Evolutionary conservation across 2,329 filamentous ascomycete species (phyloP).

Genomic region (Ploettnerulaceae sp.): DNA sequence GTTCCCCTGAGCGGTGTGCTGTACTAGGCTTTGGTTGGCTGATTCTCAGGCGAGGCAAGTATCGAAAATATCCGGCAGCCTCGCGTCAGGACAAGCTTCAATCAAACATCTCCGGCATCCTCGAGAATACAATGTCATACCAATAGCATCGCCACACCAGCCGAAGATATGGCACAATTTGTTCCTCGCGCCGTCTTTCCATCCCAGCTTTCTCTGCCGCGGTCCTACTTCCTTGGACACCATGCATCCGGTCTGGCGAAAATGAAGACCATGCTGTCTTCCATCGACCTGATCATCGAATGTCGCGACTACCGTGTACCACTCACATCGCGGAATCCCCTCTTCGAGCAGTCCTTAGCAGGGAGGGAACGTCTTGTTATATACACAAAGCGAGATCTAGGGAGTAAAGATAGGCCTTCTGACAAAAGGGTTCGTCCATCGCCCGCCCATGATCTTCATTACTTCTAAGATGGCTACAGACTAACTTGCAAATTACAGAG

Average conservation of each 20-base stretch:
- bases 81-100: constrained; percentile 11
- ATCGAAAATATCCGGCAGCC: constrained; percentile 1
- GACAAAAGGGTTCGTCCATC: constrained; percentile 38
- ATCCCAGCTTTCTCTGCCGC: constrained; percentile 66
- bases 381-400: constrained; percentile 86
- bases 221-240: constrained; percentile 93
- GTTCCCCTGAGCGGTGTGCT: neutral
- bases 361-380: constrained; percentile 73
- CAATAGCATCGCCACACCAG: constrained; percentile 12
- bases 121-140: constrained; percentile 10
- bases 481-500: constrained; percentile 32
- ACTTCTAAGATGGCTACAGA: neutral
- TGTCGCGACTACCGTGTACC: constrained; percentile 92
- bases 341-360: constrained; percentile 74
- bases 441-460: neutral
- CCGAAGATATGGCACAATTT: constrained; percentile 45
- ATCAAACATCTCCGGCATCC: constrained; percentile 9
- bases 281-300: constrained; percentile 85
- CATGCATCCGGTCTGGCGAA: constrained; percentile 75
- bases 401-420: constrained; percentile 39
- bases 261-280: constrained; percentile 76
- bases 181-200: constrained; percentile 70
- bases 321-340: constrained; percentile 80
- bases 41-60: neutral
- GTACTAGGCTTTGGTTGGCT: neutral